Percentiles rank a stretch among this genome's conserved stretches.
These are phyloP conservation scores for Buddleja alternifolia DNA, from an alignment of 257 asterid genomes.

Conservation along the genomic window DNA sequence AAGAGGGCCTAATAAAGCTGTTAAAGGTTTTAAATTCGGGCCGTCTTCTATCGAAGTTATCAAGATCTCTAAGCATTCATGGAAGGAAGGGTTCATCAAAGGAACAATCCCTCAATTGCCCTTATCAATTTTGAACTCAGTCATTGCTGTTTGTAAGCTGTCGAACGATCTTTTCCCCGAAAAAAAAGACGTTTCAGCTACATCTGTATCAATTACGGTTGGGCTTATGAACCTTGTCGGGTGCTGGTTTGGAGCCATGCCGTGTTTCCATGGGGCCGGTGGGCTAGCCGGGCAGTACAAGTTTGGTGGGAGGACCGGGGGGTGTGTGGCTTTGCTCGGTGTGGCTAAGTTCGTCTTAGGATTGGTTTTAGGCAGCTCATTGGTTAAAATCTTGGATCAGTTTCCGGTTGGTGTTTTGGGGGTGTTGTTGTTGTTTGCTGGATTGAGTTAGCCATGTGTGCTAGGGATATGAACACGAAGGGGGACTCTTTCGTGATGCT, in stretches of 20 bases:
- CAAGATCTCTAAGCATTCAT: conserved; percentile 55
- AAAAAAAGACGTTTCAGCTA: conserved; percentile 55
- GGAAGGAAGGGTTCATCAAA: conserved; percentile 79
- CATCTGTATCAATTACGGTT: conserved; percentile 68
- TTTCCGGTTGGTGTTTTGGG: conserved; percentile 77
- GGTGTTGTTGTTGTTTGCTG: conserved; percentile 73
- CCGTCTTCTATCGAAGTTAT: conserved; percentile 55
- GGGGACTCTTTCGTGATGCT: conserved; percentile 68
- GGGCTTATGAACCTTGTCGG: conserved; percentile 79
- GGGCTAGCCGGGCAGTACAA: too few species aligned
- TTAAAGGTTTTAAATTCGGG: conserved; percentile 60
- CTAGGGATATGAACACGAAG: conserved; percentile 65
- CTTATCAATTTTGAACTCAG: conserved; percentile 71
- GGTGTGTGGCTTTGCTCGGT: conserved; percentile 77
- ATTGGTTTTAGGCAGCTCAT: conserved; percentile 62
- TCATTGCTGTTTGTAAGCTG: conserved; percentile 76
- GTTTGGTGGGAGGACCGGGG: conserved; percentile 84
- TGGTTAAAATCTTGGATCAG: conserved; percentile 57
- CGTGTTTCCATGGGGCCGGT: conserved; percentile 85
- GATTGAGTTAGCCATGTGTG: conserved; percentile 69
- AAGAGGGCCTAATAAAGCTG: conserved; percentile 66
- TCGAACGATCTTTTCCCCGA: conserved; percentile 77
- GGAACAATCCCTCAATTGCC: conserved; percentile 84
- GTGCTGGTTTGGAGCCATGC: conserved; percentile 91
- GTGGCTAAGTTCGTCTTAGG: conserved; percentile 63